Conservation (phyloP, 768 basidiomycete genomes). For the Macrolepiota albuminosa region DNA sequence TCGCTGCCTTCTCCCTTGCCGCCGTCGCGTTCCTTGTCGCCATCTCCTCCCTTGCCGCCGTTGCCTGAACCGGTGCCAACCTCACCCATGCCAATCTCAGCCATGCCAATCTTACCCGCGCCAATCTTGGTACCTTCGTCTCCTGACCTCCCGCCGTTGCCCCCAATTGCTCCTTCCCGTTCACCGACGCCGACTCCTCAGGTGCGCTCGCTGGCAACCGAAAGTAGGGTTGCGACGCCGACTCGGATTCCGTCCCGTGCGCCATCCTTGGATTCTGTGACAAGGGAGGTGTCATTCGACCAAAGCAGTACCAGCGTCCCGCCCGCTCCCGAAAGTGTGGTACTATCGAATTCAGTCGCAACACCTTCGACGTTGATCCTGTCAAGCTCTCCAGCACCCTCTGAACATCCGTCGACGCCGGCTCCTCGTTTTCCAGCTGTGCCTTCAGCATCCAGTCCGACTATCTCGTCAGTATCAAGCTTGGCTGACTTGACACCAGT, state of each 20-base stretch:
- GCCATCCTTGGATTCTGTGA: conserved; percentile 13
- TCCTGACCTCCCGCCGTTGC: conserved; percentile 21
- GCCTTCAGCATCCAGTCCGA: conserved; percentile 15
- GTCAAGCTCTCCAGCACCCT: conserved; percentile 18
- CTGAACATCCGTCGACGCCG: conserved; percentile 18
- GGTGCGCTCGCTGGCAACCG: conserved; percentile 6
- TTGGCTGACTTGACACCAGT: conserved; percentile 40
- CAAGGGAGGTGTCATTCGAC: conserved; percentile 9
- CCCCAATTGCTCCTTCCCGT: conserved; percentile 17
- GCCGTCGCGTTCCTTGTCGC: conserved; percentile 5
- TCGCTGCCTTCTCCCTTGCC: conserved; percentile 4
- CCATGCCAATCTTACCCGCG: conserved; percentile 12
- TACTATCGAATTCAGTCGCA: conserved; percentile 14
- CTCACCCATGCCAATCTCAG: conserved; percentile 25
- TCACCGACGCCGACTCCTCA: conserved; percentile 7
- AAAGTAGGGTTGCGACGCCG: conserved; percentile 27
- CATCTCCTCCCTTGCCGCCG: conserved; percentile 9
- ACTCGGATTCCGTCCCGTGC: conserved; percentile 29
- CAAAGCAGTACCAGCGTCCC: conserved; percentile 9
- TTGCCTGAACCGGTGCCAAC: conserved; percentile 18
- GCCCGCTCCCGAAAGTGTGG: conserved; percentile 7
- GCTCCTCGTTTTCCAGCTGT: conserved; percentile 4
- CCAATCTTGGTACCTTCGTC: conserved; percentile 22
- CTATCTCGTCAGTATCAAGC: conserved; percentile 25
- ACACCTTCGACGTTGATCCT: conserved; percentile 17